Base-by-base conservation (phyloP, 1,284 basidiomycete species). In the Cutaneotrichosporon sp. region DNA sequence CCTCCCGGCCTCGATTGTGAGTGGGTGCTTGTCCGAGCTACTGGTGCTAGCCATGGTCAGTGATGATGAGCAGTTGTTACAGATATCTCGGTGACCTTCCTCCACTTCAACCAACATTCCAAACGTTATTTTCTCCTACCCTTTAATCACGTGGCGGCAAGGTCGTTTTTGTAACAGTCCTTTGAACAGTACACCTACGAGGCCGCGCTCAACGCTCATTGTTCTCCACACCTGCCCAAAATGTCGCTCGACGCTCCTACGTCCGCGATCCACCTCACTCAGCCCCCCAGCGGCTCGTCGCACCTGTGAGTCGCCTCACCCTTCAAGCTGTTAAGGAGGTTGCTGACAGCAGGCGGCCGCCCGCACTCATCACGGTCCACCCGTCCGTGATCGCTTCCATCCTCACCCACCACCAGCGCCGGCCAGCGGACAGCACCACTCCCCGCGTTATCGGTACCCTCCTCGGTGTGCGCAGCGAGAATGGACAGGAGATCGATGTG, bases 331-430 rank as follows among this genome's bases (percentile, higher is more conserved):
- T 10, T 16, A 26, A 53, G n/a, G 32, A 14, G 10, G 31, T 32
- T 55, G n/a, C 65, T 65, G 32, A 58, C 52, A 36, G 18, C 66
- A 79, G 76, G 61, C 89, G 89, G 68, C 82, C 88, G 66, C 88
- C 90, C 40, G 86, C 88, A 38, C 86, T 84, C 62, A 87, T 95
- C 63, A 90, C 88, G 51, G 86, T 96, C 65, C 92, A 94, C 78
- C 93, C 94, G n/a, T 89, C 91, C 59, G 92, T 92, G 9, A 87
- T 99, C 64, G 94, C 97, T 78, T 90, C 92, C 64, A 94, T 98
- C 83, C 88, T 99, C 69, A 96, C 98, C 82, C 96, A 99, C 83
- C 97, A 94, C 82, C 88, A 98, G 58, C 90, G 97, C 46, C 87
- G 94, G 67, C 89, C 87, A 58, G 80, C 84, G 46, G 90, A 90